Base-by-base conservation (phyloP, 1,284 basidiomycete genomes). In the Cutaneotrichosporon curvatum region DNA sequence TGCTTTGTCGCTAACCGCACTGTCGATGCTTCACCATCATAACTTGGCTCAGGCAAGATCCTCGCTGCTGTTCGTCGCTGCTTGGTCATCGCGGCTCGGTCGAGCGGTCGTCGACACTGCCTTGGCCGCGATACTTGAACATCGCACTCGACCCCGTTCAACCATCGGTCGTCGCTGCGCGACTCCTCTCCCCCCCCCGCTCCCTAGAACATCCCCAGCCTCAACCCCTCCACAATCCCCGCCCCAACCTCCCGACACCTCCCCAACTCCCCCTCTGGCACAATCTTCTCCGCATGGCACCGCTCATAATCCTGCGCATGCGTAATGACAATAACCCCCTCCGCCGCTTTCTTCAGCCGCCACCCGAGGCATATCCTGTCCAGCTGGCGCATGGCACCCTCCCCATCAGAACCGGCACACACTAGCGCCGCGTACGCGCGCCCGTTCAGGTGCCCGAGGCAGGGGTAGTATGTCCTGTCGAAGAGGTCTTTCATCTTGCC, bases 401-500 rank as follows among this genome's bases (percentile, higher is more conserved):
- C 43, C 0, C 53, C 53, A 37, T 54, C 53, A 18, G 36, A 40
- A 5, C 53, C 53, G 4, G 48, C 53, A 14, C 53, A 54, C 40
- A 54, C 48, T 20, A 54, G 28, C n/a, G 33, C 37, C 8, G 46
- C 48, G 40, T 54, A 54, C 16, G 53, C 28, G 8, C 53, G 48
- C 22, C 53, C 53, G 25, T 54, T 54, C 2, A 44, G 25, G 14
- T 40, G 28, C 11, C 45, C 43, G 2, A 54, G 46, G 8, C 43
- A 45, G 37, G 45, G 40, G 22, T 54, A 54, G 46, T 34, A 54
- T 14, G 31, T 28, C 6, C 53, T 39, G 40, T 54, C 53, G 21
- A 50, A 46, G 15, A 54, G 45, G 35, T 50, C 53, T 34, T 54
- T 54, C 43, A 54, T 46, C 7, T 45, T 25, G 16, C 53, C 53